phyloP scores from a whole-genome alignment of 257 asterid species.

The Plantago elongata region DNA sequence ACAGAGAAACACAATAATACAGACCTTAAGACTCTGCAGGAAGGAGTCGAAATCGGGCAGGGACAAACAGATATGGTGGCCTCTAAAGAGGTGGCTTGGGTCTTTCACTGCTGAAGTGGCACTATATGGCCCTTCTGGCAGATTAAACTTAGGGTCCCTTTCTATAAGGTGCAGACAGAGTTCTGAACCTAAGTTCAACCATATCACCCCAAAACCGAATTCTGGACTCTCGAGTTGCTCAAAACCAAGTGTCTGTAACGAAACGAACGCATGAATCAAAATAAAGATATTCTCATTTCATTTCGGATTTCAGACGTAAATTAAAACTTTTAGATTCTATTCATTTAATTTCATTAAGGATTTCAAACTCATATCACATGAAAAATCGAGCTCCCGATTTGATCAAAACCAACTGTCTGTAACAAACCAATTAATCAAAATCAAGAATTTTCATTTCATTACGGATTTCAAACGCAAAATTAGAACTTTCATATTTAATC shows the following conservation, averaged over 20 bases:
- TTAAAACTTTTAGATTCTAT: too few species aligned
- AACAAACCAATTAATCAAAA: background rate
- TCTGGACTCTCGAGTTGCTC: conserved; percentile 70
- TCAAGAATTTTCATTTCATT: too few species aligned
- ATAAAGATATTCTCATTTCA: too few species aligned
- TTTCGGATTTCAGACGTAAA: too few species aligned
- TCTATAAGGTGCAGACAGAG: conserved; percentile 75
- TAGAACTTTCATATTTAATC: too few species aligned
- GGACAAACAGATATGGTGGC: conserved; percentile 79
- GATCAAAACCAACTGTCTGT: too few species aligned
- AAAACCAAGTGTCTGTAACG: conserved; percentile 61
- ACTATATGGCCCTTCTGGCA: conserved; percentile 82
- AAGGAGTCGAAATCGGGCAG: conserved; percentile 63
- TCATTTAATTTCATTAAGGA: too few species aligned
- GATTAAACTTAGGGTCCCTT: conserved; percentile 62
- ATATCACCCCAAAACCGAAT: conserved; percentile 58
- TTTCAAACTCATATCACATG: too few species aligned
- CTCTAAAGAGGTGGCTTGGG: conserved; percentile 57
- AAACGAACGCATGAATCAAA: background rate
- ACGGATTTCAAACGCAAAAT: too few species aligned
- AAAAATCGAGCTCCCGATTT: too few species aligned
- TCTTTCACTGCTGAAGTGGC: conserved; percentile 47
- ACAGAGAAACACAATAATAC: too few species aligned
- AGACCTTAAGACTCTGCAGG: conserved; percentile 57
- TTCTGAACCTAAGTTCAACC: conserved; percentile 73